A percentile compares a stretch with the other conserved stretches of the same genome.
These are phyloP conservation scores for Sporothrix globosa DNA, from an alignment of 2,329 filamentous ascomycete genomes.

Conservation along the genomic window DNA sequence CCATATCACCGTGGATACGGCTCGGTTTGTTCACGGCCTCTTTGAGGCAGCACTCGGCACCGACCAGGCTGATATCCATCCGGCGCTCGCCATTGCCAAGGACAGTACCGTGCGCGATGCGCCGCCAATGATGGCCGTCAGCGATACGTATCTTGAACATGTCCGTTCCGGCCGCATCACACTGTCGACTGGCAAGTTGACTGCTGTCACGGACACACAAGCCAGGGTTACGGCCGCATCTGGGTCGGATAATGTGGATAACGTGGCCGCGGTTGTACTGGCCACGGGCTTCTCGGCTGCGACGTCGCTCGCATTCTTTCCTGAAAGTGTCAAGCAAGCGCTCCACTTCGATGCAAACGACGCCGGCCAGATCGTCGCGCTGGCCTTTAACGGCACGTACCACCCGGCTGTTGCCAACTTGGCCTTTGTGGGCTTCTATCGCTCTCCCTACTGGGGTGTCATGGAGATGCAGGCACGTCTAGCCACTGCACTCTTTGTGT, in stretches of 20 bases:
- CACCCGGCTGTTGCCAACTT: conserved; percentile 64
- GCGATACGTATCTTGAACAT: conserved; percentile 73
- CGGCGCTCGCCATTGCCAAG: conserved; percentile 46
- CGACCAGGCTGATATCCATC: conserved; percentile 57
- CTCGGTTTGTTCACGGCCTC: conserved; percentile 57
- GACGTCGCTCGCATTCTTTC: conserved; percentile 66
- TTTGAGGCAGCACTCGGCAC: conserved; percentile 55
- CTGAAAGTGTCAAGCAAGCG: conserved; percentile 55
- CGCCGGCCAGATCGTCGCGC: conserved; percentile 62
- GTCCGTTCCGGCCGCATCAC: conserved; percentile 66
- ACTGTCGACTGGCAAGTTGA: conserved; percentile 54
- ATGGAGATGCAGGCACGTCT: conserved; percentile 84
- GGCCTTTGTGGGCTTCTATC: conserved; percentile 82
- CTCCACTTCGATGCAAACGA: conserved; percentile 62
- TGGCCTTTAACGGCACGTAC: conserved; percentile 69
- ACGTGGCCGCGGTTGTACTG: conserved; percentile 69
- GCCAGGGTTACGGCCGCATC: conserved; percentile 42
- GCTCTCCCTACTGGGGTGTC: conserved; percentile 82
- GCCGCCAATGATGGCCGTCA: conserved; percentile 70
- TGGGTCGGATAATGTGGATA: conserved; percentile 46
- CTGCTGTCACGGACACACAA: conserved; percentile 44
- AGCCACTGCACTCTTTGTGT: conserved; percentile 60
- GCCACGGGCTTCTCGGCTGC: conserved; percentile 75
- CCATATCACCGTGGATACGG: conserved; percentile 62
- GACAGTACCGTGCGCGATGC: conserved; percentile 48